A percentile compares a stretch with the other conserved stretches of the same genome.
phyloP scores from a whole-genome alignment of 768 basidiomycete genomes.

The Pisolithus albus region DNA sequence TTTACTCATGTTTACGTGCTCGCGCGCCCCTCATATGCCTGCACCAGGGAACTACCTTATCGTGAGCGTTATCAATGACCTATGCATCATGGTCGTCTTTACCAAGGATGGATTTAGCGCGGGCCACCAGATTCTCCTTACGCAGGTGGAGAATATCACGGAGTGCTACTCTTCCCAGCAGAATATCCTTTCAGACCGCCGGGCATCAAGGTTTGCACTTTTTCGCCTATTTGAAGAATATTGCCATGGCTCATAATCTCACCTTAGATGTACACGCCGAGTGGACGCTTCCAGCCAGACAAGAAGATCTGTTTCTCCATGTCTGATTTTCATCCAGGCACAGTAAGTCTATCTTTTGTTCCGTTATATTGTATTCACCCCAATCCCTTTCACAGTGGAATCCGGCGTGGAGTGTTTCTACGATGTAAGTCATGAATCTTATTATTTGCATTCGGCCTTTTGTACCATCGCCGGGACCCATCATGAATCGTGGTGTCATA shows the following conservation, averaged over 20 bases:
- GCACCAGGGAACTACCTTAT: slow-evolving; percentile 90
- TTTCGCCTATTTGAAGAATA: background rate
- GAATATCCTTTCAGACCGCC: slow-evolving; percentile 98
- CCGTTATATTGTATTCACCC: slow-evolving; percentile 3
- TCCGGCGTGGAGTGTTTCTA: slow-evolving; percentile 92
- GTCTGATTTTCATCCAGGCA: slow-evolving; percentile 91
- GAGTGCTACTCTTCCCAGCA: slow-evolving; percentile 82
- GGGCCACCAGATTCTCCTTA: slow-evolving; percentile 94
- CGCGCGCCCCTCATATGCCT: slow-evolving; percentile 7
- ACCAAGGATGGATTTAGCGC: slow-evolving; percentile 42
- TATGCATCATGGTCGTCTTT: background rate
- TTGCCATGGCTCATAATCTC: slow-evolving; percentile 7
- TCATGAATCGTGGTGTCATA: background rate
- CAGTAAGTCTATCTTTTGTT: slow-evolving; percentile 44
- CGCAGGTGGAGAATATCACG: slow-evolving; percentile 90
- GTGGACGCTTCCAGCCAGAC: slow-evolving; percentile 85
- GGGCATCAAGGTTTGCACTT: slow-evolving; percentile 74
- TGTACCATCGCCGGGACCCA: slow-evolving; percentile 3
- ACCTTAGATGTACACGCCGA: slow-evolving; percentile 83
- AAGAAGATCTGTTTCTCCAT: slow-evolving; percentile 98
- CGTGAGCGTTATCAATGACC: slow-evolving; percentile 38
- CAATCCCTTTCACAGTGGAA: slow-evolving; percentile 61
- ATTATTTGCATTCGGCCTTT: background rate
- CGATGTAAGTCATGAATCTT: slow-evolving; percentile 57
- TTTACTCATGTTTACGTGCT: slow-evolving; percentile 11